A percentile compares a stretch with the other conserved stretches of the same genome.
phyloP scores from a whole-genome alignment of 768 basidiomycete genomes.

The Xanthoconium stramineum region DNA sequence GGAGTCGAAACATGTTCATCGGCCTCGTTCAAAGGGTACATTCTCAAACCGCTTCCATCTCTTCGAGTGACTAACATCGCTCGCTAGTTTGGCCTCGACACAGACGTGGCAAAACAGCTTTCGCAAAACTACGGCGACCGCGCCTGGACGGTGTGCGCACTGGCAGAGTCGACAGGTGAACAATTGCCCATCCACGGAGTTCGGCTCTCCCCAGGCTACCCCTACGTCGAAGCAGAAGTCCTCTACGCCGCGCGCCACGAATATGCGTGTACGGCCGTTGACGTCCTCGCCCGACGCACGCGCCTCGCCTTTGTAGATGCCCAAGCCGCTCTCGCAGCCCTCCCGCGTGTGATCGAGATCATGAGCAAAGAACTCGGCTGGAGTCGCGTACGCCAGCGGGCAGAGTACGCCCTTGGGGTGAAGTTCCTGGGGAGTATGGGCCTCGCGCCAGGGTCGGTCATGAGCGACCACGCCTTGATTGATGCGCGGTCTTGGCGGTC shows the following conservation, averaged over 20 bases:
- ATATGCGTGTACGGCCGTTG: conserved; percentile 88
- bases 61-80: neutral
- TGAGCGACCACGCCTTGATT: neutral
- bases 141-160: conserved; percentile 89
- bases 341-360: conserved; percentile 87
- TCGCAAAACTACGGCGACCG: conserved; percentile 95
- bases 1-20: conserved; percentile 97
- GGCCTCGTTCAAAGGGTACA: conserved; percentile 85
- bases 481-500: conserved; percentile 16
- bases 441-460: conserved; percentile 44
- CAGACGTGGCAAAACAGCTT: conserved; percentile 90
- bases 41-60: neutral
- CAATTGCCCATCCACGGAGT: conserved; percentile 87
- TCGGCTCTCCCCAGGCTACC: conserved; percentile 66
- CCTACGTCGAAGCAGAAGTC: conserved; percentile 93
- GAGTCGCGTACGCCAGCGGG: conserved; percentile 53
- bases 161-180: conserved; percentile 72
- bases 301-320: conserved; percentile 95
- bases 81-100: conserved; percentile 78
- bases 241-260: conserved; percentile 86
- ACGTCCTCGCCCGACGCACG: conserved; percentile 89
- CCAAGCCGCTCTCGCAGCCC: conserved; percentile 75
- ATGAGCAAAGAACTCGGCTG: conserved; percentile 87
- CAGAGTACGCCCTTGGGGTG: conserved; percentile 58
- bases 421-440: conserved; percentile 85